A percentile compares a stretch with the other conserved stretches of the same genome.
These are phyloP conservation scores for Pistacia integerrima DNA, from an alignment of 345 rosid genomes.

Conservation along the genomic window DNA sequence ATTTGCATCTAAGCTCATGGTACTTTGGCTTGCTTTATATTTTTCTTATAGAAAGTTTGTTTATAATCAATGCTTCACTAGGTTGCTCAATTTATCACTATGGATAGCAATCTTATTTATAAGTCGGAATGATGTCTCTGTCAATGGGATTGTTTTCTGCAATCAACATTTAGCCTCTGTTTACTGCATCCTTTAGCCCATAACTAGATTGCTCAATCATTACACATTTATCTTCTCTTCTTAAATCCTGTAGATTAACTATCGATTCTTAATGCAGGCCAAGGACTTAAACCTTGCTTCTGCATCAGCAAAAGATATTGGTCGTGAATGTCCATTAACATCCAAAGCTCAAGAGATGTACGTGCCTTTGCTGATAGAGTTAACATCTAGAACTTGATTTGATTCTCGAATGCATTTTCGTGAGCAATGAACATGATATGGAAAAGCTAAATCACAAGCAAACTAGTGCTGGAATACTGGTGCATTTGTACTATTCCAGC, in stretches of 20 bases:
- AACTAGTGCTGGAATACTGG: background rate
- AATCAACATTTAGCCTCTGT: background rate
- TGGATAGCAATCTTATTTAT: background rate
- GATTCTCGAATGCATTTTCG: background rate
- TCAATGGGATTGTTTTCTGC: background rate
- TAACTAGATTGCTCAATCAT: background rate
- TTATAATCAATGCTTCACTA: constrained; percentile 4
- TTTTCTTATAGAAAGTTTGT: background rate
- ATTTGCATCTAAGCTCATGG: constrained; percentile 86
- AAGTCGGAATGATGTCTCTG: background rate
- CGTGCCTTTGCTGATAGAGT: constrained; percentile 29
- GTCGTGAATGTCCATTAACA: constrained; percentile 52
- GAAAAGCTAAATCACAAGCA: background rate
- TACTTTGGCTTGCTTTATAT: constrained; percentile 23
- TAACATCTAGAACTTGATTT: background rate
- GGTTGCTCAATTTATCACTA: background rate
- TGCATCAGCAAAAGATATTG: constrained; percentile 64
- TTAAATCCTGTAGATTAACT: too few relatives aligned
- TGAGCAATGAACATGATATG: background rate
- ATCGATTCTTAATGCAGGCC: constrained; percentile 49
- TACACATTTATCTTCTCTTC: background rate
- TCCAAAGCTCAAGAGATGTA: constrained; percentile 69
- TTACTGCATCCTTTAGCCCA: background rate
- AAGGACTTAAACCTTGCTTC: constrained; percentile 80
- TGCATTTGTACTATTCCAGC: too few relatives aligned